Conservation (phyloP, 768 basidiomycete genomes). For the Nidularia pulvinata region DNA sequence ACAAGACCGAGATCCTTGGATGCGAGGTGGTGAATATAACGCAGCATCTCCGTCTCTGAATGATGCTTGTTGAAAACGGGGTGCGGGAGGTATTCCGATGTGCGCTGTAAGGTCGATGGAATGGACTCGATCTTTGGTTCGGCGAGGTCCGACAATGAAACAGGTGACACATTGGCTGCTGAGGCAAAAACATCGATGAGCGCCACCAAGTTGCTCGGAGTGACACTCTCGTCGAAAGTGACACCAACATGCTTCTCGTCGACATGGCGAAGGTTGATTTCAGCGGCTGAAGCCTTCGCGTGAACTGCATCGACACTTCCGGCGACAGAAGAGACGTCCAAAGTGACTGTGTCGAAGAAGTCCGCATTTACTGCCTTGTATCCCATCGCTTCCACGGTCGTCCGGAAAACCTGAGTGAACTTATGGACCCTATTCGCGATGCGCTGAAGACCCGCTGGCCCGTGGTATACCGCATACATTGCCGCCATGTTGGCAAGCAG, state of each 20-base stretch:
- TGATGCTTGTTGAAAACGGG: constrained; percentile 96
- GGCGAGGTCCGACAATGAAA: constrained; percentile 47
- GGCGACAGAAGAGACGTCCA: constrained; percentile 66
- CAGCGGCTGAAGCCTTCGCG: constrained; percentile 53
- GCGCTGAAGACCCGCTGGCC: constrained; percentile 78
- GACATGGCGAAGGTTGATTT: constrained; percentile 85
- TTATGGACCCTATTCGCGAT: constrained; percentile 94
- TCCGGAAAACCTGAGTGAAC: constrained; percentile 76
- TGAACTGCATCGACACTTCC: constrained; percentile 67
- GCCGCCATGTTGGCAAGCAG: constrained; percentile 99
- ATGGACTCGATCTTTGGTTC: constrained; percentile 44
- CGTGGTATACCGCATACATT: constrained; percentile 98
- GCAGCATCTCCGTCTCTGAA: constrained; percentile 98
- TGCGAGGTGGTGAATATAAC: constrained; percentile 93
- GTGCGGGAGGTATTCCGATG: constrained; percentile 76
- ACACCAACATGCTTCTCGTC: constrained; percentile 80
- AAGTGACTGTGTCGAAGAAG: constrained; percentile 92
- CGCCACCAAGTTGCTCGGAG: constrained; percentile 68
- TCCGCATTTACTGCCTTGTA: constrained; percentile 68
- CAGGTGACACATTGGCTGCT: constrained; percentile 49
- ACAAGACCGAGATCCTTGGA: constrained; percentile 94
- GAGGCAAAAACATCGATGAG: constrained; percentile 83
- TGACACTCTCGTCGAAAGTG: constrained; percentile 91
- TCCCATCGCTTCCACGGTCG: constrained; percentile 68
- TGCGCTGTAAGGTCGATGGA: constrained; percentile 55